Evolutionary conservation across 2,329 filamentous ascomycete genomes (phyloP), one percentile per base, ranked within the genome.

Genomic region (Fonsecaea multimorphosa): DNA sequence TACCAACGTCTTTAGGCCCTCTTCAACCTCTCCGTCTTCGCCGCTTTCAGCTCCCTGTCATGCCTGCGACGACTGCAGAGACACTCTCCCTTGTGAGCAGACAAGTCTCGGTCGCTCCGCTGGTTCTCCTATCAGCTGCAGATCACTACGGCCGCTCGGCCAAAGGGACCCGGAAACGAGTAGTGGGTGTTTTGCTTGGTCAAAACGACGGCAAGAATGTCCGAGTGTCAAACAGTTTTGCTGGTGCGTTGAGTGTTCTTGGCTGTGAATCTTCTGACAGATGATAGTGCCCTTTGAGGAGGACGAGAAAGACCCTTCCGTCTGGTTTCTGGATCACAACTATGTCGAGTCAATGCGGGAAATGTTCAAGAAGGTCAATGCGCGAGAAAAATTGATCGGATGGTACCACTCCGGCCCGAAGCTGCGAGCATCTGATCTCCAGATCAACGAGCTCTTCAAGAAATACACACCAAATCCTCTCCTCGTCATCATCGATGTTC

Each of bases 291-390:
- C 95, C 0, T 99, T 99, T 76, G 95, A 99, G 81, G 95, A 99
- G 83, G 95, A 99, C 78, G 95, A 97, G 75, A 97, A 96, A 82
- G 93, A 99, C 78, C 94, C 94, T 2, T 96, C 94, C 38, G 95
- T 99, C 77, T 99, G 95, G 95, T 99, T 98, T 78, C 83, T 99
- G 71, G 95, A 99, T 79, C 95, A 99, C 86, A 98, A 98, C 86
- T 99, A 97, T 76, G 91, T 99, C 79, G 95, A 99, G 81, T 92
- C 90, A 73, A 99, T 99, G 95, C 96, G 95, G 82, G 95, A 98
- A 80, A 99, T 99, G 95, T 99, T 99, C 87, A 99, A 99, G 85
- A 98, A 98, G 83, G 93, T 99, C 85, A 99, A 99, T 83, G 95
- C 95, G 68, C 86, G 92, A 70, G 95, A 99, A 84, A 98, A 98